A percentile compares a stretch with the other conserved stretches of the same genome.
Conservation (phyloP, 495 filamentous ascomycete genomes). For the Hyaloscypha hepaticicola region DNA sequence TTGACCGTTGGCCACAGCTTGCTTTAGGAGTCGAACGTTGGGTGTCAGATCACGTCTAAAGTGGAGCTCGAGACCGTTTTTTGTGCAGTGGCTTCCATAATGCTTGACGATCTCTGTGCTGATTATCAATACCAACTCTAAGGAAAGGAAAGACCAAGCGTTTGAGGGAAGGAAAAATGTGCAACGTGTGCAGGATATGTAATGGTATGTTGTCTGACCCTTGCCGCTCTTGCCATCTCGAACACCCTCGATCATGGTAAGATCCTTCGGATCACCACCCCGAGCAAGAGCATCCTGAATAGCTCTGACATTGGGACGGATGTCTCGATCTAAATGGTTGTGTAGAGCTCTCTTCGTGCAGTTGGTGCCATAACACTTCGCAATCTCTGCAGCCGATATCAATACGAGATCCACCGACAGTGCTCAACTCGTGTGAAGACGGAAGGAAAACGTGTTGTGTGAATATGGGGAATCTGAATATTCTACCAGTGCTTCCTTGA, state of each 20-base stretch:
- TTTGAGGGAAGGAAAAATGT: conserved; percentile 13
- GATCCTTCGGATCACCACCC: conserved; percentile 13
- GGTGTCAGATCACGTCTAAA: neutral
- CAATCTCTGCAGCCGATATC: conserved; percentile 14
- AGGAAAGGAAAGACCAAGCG: neutral
- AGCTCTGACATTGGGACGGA: neutral
- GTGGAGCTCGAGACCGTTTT: neutral
- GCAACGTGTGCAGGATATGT: neutral
- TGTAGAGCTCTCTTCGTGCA: neutral
- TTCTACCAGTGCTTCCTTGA: conserved; percentile 6
- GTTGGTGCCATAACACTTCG: conserved; percentile 19
- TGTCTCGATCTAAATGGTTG: neutral
- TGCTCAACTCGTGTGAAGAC: neutral
- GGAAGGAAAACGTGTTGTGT: neutral
- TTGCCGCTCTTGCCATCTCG: conserved; percentile 8
- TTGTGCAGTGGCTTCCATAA: conserved; percentile 3
- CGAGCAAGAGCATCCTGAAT: conserved; percentile 6
- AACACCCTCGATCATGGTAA: conserved; percentile 2
- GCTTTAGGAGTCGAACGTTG: neutral
- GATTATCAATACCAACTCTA: neutral
- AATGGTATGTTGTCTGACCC: neutral
- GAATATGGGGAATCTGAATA: neutral
- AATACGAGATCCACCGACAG: neutral
- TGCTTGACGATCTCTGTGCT: conserved; percentile 14
- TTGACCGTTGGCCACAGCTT: neutral